A percentile compares a stretch with the other conserved stretches of the same genome.
phyloP scores from a whole-genome alignment of 129 eudicot species.

The Flaveria trinervia region DNA sequence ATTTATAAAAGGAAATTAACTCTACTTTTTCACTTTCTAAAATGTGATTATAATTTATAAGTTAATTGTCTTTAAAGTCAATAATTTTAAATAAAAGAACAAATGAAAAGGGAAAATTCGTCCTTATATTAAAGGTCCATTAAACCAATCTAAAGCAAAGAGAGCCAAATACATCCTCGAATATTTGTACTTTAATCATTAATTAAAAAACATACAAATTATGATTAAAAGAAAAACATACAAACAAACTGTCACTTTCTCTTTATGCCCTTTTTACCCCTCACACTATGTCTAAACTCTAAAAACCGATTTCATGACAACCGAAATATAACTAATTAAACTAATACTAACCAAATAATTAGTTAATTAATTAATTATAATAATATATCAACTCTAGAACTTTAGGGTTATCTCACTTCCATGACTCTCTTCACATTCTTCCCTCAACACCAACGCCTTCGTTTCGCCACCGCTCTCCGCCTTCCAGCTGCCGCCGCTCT shows the following conservation, averaged over 20 bases:
- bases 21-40: not conserved
- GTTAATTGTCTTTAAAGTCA: not conserved
- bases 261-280: constrained; percentile 54
- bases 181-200: constrained; percentile 46
- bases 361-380: not conserved
- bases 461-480: constrained; percentile 74
- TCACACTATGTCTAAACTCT: constrained; percentile 40
- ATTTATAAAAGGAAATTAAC: not conserved
- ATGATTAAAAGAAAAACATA: constrained; percentile 34
- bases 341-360: constrained; percentile 11
- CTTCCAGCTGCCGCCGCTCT: constrained; percentile 84
- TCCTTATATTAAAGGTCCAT: constrained; percentile 25
- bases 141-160: constrained; percentile 26
- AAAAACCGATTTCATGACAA: constrained; percentile 18
- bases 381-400: constrained; percentile 40
- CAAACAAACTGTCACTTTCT: constrained; percentile 41
- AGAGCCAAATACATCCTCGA: constrained; percentile 37
- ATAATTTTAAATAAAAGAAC: not conserved
- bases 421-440: constrained; percentile 73
- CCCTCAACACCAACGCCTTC: constrained; percentile 51
- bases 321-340: constrained; percentile 10
- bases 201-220: constrained; percentile 45
- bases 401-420: constrained; percentile 71
- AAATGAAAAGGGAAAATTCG: constrained; percentile 35
- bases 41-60: not conserved